A percentile compares a stretch with the other conserved stretches of the same genome.
phyloP scores from a whole-genome alignment of 306 rosid genomes.

The Rubus idaeus region DNA sequence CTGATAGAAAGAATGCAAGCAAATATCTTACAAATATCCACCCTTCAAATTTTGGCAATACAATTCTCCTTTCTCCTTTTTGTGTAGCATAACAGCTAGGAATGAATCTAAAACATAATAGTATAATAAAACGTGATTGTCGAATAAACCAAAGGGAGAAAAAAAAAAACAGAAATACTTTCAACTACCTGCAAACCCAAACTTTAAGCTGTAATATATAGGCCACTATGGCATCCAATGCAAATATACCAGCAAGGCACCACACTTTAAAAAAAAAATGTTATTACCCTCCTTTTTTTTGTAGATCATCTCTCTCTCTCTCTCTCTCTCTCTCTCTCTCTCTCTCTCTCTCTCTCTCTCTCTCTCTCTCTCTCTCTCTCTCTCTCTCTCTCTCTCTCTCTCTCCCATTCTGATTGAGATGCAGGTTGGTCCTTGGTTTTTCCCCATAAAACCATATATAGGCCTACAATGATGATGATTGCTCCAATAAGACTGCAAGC shows the following conservation, averaged over 20 bases:
- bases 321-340: neutral
- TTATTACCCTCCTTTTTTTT: neutral
- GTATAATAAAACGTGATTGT: no score
- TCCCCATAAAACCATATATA: conserved; percentile 41
- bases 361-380: neutral
- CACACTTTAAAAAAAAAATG: neutral
- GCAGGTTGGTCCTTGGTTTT: conserved; percentile 28
- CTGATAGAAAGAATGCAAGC: no score
- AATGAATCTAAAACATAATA: no score
- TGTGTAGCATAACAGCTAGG: no score
- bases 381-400: neutral
- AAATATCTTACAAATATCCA: no score
- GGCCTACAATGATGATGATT: conserved; percentile 28
- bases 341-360: neutral
- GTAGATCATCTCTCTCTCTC: neutral
- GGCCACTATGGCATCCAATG: neutral
- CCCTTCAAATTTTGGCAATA: no score
- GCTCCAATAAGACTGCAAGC: conserved; percentile 36
- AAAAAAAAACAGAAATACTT: no score
- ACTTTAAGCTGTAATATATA: neutral
- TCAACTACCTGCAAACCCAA: neutral
- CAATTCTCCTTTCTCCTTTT: no score
- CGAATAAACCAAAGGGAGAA: no score
- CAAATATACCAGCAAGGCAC: neutral
- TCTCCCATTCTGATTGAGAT: conserved; percentile 1